Evolutionary conservation across 371 early-diverging fungal genomes (phyloP).

Genomic region (Gilbertella persicaria): DNA sequence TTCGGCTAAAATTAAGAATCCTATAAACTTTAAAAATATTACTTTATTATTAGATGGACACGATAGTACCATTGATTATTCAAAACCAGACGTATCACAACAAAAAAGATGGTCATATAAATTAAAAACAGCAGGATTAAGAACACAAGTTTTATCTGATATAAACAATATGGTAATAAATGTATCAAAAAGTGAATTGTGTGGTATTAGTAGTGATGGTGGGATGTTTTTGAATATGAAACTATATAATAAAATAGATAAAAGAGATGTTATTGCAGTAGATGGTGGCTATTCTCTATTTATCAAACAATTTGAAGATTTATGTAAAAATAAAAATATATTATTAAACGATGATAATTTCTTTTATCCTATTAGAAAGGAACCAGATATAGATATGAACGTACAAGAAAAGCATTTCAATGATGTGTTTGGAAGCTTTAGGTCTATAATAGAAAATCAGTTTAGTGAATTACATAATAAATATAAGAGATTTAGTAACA

Average conservation of each 20-base stretch:
- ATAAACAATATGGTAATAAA: constrained; percentile 4
- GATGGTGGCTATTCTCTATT: constrained; percentile 8
- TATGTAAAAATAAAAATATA: too few relatives aligned
- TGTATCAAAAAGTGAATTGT: not conserved
- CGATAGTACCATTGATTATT: constrained; percentile 2
- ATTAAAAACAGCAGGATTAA: not conserved
- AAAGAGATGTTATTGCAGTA: not conserved
- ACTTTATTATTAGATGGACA: constrained; percentile 4
- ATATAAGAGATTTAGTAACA: constrained; percentile 3
- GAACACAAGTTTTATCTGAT: constrained; percentile 4
- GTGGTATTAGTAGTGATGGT: not conserved
- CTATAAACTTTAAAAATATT: not conserved
- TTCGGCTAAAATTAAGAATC: not conserved
- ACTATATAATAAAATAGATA: not conserved
- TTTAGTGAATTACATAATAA: not conserved
- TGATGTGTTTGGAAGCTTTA: not conserved
- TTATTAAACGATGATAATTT: too few relatives aligned
- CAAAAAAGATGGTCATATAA: not conserved
- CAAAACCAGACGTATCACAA: not conserved
- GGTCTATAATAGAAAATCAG: constrained; percentile 1
- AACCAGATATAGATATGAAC: not conserved
- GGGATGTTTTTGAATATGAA: constrained; percentile 6
- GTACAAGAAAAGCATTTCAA: not conserved
- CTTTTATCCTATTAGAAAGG: not conserved
- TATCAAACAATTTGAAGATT: too few relatives aligned